phyloP scores from a whole-genome alignment of 331 rosid species.

The Ulmus americana region DNA sequence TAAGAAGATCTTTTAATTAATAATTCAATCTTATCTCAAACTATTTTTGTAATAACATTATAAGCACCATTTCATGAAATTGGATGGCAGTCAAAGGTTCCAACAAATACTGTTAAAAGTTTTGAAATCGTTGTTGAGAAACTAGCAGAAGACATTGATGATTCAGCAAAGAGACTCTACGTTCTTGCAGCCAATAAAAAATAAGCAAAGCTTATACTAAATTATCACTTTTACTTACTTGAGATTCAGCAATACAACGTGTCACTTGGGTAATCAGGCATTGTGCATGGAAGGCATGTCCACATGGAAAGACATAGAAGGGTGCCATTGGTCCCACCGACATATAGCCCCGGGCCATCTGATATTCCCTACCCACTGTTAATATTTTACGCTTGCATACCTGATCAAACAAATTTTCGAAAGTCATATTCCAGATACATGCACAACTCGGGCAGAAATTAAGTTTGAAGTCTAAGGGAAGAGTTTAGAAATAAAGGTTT shows the following conservation, averaged over 20 bases:
- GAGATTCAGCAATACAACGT: slow-evolving; percentile 66
- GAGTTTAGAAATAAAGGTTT: neutral
- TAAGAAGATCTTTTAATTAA: too few species aligned
- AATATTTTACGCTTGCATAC: slow-evolving; percentile 76
- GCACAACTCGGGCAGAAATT: slow-evolving; percentile 9
- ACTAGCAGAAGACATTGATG: too few species aligned
- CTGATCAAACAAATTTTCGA: slow-evolving; percentile 37
- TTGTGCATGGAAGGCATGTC: slow-evolving; percentile 84
- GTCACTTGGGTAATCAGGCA: slow-evolving; percentile 93
- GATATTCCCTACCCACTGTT: slow-evolving; percentile 63
- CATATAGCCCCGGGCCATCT: slow-evolving; percentile 57
- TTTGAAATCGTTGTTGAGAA: too few species aligned
- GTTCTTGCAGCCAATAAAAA: neutral
- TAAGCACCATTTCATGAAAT: too few species aligned
- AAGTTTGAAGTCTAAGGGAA: slow-evolving; percentile 2
- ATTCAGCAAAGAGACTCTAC: neutral
- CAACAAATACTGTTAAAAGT: too few species aligned
- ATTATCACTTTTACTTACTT: slow-evolving; percentile 44
- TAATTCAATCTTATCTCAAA: too few species aligned
- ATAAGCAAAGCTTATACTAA: slow-evolving; percentile 4
- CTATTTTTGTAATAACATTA: too few species aligned
- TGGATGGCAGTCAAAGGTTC: too few species aligned
- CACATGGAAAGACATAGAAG: slow-evolving; percentile 91
- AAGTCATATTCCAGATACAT: slow-evolving; percentile 23
- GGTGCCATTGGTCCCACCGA: slow-evolving; percentile 90